Percentiles rank a stretch among this genome's conserved stretches.
Conservation (phyloP, 164 flowering plant species). For the Aristolochia californica region DNA sequence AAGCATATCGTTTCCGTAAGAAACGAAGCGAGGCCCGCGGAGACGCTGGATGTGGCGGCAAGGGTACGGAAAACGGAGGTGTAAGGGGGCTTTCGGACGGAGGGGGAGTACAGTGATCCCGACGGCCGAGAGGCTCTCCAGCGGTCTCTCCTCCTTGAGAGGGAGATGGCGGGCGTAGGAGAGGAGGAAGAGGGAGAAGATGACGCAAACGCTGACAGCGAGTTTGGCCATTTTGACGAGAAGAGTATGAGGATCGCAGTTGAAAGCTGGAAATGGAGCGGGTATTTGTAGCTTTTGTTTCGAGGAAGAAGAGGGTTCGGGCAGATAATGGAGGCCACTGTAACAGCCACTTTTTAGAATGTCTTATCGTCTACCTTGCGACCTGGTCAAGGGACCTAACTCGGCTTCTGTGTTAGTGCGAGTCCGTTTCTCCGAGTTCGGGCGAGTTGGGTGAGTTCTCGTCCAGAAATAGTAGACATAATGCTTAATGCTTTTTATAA, state of each 20-base stretch:
- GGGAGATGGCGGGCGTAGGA: slow-evolving; percentile 14
- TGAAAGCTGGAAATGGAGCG: background rate
- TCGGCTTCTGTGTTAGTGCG: too few relatives aligned
- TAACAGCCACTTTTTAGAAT: too few relatives aligned
- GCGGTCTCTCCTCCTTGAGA: background rate
- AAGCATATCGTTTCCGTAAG: slow-evolving; percentile 41
- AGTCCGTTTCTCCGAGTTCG: too few relatives aligned
- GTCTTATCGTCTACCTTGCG: too few relatives aligned
- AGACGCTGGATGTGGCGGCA: slow-evolving; percentile 15
- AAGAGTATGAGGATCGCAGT: background rate
- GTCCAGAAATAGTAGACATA: too few relatives aligned
- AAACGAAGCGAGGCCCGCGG: slow-evolving; percentile 1
- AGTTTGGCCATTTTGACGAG: slow-evolving; percentile 22
- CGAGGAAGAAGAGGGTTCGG: too few relatives aligned
- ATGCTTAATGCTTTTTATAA: too few relatives aligned
- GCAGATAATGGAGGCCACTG: too few relatives aligned
- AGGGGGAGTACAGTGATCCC: background rate
- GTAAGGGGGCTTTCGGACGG: slow-evolving; percentile 6
- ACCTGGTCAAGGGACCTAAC: too few relatives aligned
- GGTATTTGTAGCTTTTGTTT: too few relatives aligned
- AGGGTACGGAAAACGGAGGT: slow-evolving; percentile 20
- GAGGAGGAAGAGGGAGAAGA: slow-evolving; percentile 22
- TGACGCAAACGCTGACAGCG: slow-evolving; percentile 13
- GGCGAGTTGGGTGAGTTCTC: too few relatives aligned
- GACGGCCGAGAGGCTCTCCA: background rate